A percentile compares a stretch with the other conserved stretches of the same genome.
Conservation (phyloP, 2,329 filamentous ascomycete species). For the Cercospora sp. region DNA sequence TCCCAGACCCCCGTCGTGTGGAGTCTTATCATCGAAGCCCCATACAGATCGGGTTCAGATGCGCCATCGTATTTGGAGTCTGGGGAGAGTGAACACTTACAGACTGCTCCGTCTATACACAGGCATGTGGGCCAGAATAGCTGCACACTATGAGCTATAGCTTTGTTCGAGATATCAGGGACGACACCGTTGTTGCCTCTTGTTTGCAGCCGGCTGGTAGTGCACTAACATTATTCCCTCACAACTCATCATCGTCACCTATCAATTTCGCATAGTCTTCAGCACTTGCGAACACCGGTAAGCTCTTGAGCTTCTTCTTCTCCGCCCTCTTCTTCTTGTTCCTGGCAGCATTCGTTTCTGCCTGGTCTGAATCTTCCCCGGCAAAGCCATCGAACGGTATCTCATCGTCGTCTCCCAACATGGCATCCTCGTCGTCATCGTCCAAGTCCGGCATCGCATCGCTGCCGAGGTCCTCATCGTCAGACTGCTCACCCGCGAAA, state of each 20-base stretch:
- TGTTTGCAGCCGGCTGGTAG: background rate
- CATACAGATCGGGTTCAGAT: background rate
- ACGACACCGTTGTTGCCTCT: background rate
- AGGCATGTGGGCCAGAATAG: background rate
- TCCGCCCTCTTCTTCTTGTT: slow-evolving; percentile 57
- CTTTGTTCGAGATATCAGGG: background rate
- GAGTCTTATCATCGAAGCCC: background rate
- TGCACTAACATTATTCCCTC: background rate
- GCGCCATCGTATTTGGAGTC: background rate
- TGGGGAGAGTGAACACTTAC: background rate
- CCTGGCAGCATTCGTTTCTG: slow-evolving; percentile 44
- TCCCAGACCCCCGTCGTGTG: background rate
- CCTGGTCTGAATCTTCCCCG: slow-evolving; percentile 52
- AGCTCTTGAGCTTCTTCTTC: slow-evolving; percentile 79
- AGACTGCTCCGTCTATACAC: background rate
- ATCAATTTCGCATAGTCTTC: slow-evolving; percentile 82
- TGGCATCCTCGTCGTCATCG: slow-evolving; percentile 44
- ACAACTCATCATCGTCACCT: slow-evolving; percentile 30
- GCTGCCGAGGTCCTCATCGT: slow-evolving; percentile 57
- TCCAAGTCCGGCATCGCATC: slow-evolving; percentile 53
- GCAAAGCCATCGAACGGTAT: slow-evolving; percentile 55
- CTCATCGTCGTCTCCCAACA: slow-evolving; percentile 51
- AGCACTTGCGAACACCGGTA: slow-evolving; percentile 88
- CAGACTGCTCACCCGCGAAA: slow-evolving; percentile 39
- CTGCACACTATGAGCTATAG: background rate